Base-by-base conservation (phyloP, 2,329 filamentous ascomycete species). In the Microdochium trichocladiopsis region DNA sequence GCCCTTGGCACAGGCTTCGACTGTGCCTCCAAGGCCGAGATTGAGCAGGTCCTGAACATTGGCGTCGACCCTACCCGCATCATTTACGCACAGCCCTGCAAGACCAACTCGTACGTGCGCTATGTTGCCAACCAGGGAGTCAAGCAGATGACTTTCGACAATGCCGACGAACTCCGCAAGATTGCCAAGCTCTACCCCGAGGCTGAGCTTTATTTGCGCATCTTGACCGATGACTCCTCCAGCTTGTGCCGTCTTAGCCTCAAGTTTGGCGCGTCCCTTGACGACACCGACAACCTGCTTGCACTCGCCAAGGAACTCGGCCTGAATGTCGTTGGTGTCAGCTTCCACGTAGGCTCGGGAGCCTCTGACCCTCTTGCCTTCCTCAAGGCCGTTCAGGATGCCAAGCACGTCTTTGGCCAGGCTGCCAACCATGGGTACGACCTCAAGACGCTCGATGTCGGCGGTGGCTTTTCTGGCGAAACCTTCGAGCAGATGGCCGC, bases 101-200 rank as follows among this genome's bases (percentile, higher is more conserved):
- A 99, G 84, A 99, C 94, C 64, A 95, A 94, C 76, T 96, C 93
- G 48, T 97, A 96, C 71, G 80, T 99, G 57, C 90, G 92, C 66
- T 95, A 92, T 66, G 94, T 95, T 58, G 84, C 88, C 65, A 81
- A 84, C 66, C 78, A 86, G 60, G 88, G 87, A 60, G 94, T 99
- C 68, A 93, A 88, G 75, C 90, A 96, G 78, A 97, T 99, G 93
- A 99, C 94, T 2, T 97, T 99, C 67, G 94, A 99, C 80, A 99
- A 99, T 63, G 84, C 88, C 68, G 94, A 99, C 69, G 94, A 99
- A 79, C 82, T 99, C 50, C 90, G 93, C 82, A 99, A 99, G 81
- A 93, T 95, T 70, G 94, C 95, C 72, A 88, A 90, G 71, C 82
- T 94, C 62, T 96, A 82, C 66, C 93, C 94, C 2, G 84, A 83